A percentile compares a stretch with the other conserved stretches of the same genome.
These are phyloP conservation scores for Friedmanniomyces simplex DNA, from an alignment of 495 filamentous ascomycete species.

Conservation along the genomic window DNA sequence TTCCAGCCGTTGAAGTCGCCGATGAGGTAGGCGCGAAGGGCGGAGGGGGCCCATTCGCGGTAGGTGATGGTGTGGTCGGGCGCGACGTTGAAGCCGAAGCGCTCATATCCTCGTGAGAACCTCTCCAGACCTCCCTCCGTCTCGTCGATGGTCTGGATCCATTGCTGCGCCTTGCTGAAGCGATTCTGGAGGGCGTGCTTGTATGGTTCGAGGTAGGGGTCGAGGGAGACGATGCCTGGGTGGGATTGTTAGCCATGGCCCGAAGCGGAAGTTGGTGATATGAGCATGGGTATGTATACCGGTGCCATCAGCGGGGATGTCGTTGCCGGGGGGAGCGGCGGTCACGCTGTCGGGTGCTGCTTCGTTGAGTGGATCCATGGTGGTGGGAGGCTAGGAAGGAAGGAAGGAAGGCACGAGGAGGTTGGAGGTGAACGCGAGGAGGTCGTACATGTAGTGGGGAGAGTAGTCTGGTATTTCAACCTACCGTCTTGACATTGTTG, in stretches of 20 bases:
- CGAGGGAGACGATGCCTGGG: slow-evolving; percentile 73
- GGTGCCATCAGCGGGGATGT: slow-evolving; percentile 40
- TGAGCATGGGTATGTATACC: slow-evolving; percentile 27
- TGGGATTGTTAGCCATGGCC: slow-evolving; percentile 16
- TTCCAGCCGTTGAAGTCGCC: slow-evolving; percentile 98
- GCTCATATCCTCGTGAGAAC: slow-evolving; percentile 85
- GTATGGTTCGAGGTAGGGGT: slow-evolving; percentile 86
- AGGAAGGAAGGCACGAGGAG: neutral
- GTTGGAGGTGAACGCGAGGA: no score
- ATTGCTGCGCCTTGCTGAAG: slow-evolving; percentile 71
- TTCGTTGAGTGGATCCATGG: slow-evolving; percentile 27
- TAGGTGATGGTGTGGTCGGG: slow-evolving; percentile 79
- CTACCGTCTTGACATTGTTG: neutral
- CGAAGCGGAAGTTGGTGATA: neutral
- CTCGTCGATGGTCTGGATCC: slow-evolving; percentile 74
- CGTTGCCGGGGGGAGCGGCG: slow-evolving; percentile 24
- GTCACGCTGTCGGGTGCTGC: slow-evolving; percentile 26
- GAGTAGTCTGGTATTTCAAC: no score
- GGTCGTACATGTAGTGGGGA: no score
- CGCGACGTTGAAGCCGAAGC: slow-evolving; percentile 69
- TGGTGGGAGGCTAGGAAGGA: neutral
- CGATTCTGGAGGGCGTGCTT: slow-evolving; percentile 62
- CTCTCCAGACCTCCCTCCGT: slow-evolving; percentile 83
- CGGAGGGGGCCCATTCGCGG: slow-evolving; percentile 94
- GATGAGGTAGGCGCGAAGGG: slow-evolving; percentile 70